Evolutionary conservation across 768 basidiomycete genomes (phyloP).

Genomic region (Suillus occidentalis): DNA sequence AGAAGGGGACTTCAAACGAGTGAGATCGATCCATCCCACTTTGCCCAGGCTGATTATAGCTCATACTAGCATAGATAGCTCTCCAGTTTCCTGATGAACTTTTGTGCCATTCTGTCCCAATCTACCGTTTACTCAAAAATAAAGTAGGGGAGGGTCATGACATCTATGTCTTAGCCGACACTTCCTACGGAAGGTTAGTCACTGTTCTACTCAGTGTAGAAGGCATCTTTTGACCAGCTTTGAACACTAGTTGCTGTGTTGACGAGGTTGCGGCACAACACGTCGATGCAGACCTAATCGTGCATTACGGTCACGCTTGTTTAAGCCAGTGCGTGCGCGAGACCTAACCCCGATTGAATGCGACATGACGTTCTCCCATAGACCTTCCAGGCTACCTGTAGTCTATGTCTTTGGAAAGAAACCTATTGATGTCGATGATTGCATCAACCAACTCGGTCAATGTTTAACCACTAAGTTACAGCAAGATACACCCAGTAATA

Average conservation of each 20-base stretch:
- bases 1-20: constrained; percentile 67
- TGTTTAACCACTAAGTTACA: constrained; percentile 26
- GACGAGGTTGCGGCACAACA: constrained; percentile 96
- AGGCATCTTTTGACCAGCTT: constrained; percentile 6
- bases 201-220: constrained; percentile 3
- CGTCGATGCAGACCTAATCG: constrained; percentile 84
- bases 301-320: constrained; percentile 97
- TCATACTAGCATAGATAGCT: constrained; percentile 55
- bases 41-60: neutral
- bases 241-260: constrained; percentile 74
- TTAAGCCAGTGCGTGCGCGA: constrained; percentile 72
- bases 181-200: constrained; percentile 92
- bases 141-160: constrained; percentile 48
- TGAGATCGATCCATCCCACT: constrained; percentile 31
- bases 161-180: constrained; percentile 93
- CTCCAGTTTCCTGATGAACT: constrained; percentile 97
- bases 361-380: constrained; percentile 30
- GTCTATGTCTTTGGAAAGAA: constrained; percentile 89
- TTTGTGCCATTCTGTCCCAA: constrained; percentile 79
- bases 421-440: constrained; percentile 54
- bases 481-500: neutral
- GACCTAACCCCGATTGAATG: neutral
- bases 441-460: constrained; percentile 42
- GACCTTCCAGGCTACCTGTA: constrained; percentile 85
- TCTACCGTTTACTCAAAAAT: constrained; percentile 67